A percentile compares a stretch with the other conserved stretches of the same genome.
These are phyloP conservation scores for Hylodesmum podocarpum DNA, from an alignment of 306 rosid genomes.

Conservation along the genomic window DNA sequence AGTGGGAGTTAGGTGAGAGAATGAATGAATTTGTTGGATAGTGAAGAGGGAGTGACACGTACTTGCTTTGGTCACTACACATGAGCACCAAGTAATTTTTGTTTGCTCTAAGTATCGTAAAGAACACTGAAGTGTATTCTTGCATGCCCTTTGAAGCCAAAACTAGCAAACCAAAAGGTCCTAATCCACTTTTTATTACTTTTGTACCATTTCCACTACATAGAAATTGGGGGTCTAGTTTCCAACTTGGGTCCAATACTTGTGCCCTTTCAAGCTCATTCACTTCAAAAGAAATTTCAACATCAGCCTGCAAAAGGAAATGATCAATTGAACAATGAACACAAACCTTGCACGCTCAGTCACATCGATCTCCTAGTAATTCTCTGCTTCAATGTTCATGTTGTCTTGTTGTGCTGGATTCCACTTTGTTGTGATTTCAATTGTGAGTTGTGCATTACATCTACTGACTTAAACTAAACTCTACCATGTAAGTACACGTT, in stretches of 20 bases:
- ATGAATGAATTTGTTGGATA: conserved; percentile 17
- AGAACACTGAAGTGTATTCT: conserved; percentile 64
- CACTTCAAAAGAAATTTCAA: conserved; percentile 56
- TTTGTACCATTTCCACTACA: conserved; percentile 51
- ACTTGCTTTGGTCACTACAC: conserved; percentile 50
- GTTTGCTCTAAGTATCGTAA: conserved; percentile 43
- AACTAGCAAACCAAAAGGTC: conserved; percentile 70
- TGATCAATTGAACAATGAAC: too few relatives aligned
- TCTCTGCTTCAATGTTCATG: not conserved
- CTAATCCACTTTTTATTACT: conserved; percentile 40
- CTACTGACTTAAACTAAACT: too few relatives aligned
- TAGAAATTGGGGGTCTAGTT: conserved; percentile 45
- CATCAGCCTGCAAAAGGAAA: conserved; percentile 58
- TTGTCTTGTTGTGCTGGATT: conserved; percentile 2
- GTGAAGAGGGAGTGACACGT: not conserved
- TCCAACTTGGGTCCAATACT: conserved; percentile 43
- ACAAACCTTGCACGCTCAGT: conserved; percentile 3
- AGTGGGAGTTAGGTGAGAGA: not conserved
- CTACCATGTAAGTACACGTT: too few relatives aligned
- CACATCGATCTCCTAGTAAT: not conserved
- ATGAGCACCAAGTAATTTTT: conserved; percentile 51
- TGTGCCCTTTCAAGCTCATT: conserved; percentile 47
- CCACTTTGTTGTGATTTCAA: not conserved
- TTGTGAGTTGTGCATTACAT: not conserved
- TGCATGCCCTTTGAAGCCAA: conserved; percentile 62